phyloP scores from a whole-genome alignment of 2,329 filamentous ascomycete species.

The Amylocarpus encephaloides region DNA sequence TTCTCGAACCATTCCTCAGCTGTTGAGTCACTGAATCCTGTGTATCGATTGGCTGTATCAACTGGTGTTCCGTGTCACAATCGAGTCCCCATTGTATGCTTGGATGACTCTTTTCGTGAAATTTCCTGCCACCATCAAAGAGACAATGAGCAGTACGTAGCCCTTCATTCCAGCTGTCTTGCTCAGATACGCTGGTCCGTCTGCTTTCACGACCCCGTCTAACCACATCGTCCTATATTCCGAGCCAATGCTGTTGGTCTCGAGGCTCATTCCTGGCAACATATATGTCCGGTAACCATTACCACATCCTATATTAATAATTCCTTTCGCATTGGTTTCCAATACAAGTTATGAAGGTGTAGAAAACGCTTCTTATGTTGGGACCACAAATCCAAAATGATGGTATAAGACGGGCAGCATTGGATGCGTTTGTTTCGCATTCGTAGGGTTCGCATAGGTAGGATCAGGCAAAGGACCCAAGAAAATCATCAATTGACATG shows the following conservation, averaged over 20 bases:
- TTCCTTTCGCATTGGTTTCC: slow-evolving; percentile 32
- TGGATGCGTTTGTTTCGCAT: slow-evolving; percentile 55
- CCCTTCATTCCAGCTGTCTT: slow-evolving; percentile 44
- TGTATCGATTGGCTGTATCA: slow-evolving; percentile 71
- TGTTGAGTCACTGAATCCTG: slow-evolving; percentile 56
- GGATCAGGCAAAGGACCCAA: slow-evolving; percentile 57
- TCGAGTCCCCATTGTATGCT: slow-evolving; percentile 55
- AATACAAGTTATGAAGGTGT: slow-evolving; percentile 49
- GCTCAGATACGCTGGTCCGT: slow-evolving; percentile 54
- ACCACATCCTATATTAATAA: slow-evolving; percentile 64
- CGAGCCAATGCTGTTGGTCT: slow-evolving; percentile 60
- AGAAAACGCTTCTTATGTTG: slow-evolving; percentile 58
- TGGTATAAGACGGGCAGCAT: slow-evolving; percentile 69
- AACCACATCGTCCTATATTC: slow-evolving; percentile 67
- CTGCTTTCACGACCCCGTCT: slow-evolving; percentile 54
- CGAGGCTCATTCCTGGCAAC: slow-evolving; percentile 52
- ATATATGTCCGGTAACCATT: slow-evolving; percentile 73
- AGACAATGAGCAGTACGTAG: slow-evolving; percentile 62
- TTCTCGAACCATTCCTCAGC: slow-evolving; percentile 61
- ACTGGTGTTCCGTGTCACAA: slow-evolving; percentile 70
- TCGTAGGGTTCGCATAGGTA: slow-evolving; percentile 37
- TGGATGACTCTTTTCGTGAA: slow-evolving; percentile 59
- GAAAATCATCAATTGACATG: slow-evolving; percentile 48
- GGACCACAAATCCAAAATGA: slow-evolving; percentile 69
- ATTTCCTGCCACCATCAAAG: slow-evolving; percentile 58